Evolutionary conservation across 805 yeast genomes (phyloP).

Genomic region (Zygotorulaspora florentina): DNA sequence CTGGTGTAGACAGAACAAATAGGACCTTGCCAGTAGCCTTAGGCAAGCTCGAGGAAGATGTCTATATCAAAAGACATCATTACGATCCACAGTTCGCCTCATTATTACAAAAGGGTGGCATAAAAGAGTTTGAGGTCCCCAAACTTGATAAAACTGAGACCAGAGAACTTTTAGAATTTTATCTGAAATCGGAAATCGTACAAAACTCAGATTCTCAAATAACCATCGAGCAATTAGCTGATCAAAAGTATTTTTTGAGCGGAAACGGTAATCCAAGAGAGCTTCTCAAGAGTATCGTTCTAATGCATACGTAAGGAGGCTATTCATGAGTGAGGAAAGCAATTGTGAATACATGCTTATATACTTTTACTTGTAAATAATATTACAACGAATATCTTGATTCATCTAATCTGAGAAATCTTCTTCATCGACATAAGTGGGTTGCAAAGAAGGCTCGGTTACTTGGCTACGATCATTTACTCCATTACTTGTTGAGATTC

Average conservation of each 20-base stretch:
- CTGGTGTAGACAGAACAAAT: conserved; percentile 49
- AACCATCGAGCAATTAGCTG: conserved; percentile 37
- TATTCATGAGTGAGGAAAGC: conserved; percentile 1
- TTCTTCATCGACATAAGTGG: conserved; percentile 33
- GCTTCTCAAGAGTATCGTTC: conserved; percentile 37
- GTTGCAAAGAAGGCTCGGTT: conserved; percentile 14
- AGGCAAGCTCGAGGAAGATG: conserved; percentile 48
- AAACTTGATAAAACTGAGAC: conserved; percentile 46
- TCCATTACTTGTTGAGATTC: not conserved
- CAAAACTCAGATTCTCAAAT: conserved; percentile 36
- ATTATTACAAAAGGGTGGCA: conserved; percentile 38
- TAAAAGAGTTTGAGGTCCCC: conserved; percentile 40
- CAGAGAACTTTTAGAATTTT: conserved; percentile 39
- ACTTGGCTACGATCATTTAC: not conserved
- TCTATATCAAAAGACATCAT: conserved; percentile 46
- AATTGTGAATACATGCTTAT: conserved; percentile 1
- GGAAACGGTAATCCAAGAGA: conserved; percentile 67
- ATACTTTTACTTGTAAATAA: conserved; percentile 14
- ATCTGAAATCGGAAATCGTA: conserved; percentile 39
- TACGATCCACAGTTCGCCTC: conserved; percentile 56
- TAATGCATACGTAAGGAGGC: conserved; percentile 17
- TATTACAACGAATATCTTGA: conserved; percentile 1
- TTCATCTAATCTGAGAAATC: conserved; percentile 32
- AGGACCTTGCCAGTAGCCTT: conserved; percentile 60
- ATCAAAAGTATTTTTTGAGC: conserved; percentile 49